A percentile compares a stretch with the other conserved stretches of the same genome.
Evolutionary conservation across 371 early-diverging fungal species (phyloP).

Genomic region (Haplosporangium sp.): DNA sequence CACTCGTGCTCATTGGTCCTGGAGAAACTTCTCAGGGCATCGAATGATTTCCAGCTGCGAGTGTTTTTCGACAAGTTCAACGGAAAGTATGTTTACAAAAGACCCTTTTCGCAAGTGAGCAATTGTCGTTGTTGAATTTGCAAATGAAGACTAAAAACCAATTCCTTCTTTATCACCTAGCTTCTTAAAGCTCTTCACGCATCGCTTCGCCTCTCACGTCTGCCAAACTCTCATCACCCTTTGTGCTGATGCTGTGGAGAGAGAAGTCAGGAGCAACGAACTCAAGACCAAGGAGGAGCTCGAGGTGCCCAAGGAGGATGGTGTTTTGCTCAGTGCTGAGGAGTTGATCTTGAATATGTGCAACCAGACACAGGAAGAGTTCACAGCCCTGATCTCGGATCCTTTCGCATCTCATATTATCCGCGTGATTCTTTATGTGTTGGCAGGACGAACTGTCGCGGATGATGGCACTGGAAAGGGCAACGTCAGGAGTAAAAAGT

Average conservation of each 20-base stretch:
- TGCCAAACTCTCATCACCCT: slow-evolving; percentile 81
- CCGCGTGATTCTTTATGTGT: slow-evolving; percentile 73
- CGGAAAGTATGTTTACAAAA: slow-evolving; percentile 62
- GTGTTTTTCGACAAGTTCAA: slow-evolving; percentile 74
- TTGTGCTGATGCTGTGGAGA: slow-evolving; percentile 78
- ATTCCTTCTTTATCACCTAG: slow-evolving; percentile 28
- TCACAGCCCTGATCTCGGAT: slow-evolving; percentile 74
- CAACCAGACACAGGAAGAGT: slow-evolving; percentile 71
- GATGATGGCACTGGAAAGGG: slow-evolving; percentile 65
- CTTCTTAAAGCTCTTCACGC: slow-evolving; percentile 75
- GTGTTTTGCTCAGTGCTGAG: slow-evolving; percentile 74
- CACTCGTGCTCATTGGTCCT: slow-evolving; percentile 82
- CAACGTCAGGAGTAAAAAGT: slow-evolving; percentile 70
- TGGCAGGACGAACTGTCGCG: slow-evolving; percentile 72
- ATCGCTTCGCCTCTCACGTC: slow-evolving; percentile 90
- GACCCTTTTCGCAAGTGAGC: too few species aligned
- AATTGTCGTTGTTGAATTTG: too few species aligned
- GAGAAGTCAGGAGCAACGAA: slow-evolving; percentile 66
- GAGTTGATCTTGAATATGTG: slow-evolving; percentile 71
- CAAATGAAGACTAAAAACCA: neutral
- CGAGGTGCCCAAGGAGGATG: slow-evolving; percentile 56
- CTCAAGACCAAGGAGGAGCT: slow-evolving; percentile 42
- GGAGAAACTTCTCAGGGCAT: slow-evolving; percentile 79
- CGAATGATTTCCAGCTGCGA: slow-evolving; percentile 79
- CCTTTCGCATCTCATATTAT: slow-evolving; percentile 83